Evolutionary conservation across 371 early-diverging fungal species (phyloP).

Genomic region (Funneliformis caledonium): DNA sequence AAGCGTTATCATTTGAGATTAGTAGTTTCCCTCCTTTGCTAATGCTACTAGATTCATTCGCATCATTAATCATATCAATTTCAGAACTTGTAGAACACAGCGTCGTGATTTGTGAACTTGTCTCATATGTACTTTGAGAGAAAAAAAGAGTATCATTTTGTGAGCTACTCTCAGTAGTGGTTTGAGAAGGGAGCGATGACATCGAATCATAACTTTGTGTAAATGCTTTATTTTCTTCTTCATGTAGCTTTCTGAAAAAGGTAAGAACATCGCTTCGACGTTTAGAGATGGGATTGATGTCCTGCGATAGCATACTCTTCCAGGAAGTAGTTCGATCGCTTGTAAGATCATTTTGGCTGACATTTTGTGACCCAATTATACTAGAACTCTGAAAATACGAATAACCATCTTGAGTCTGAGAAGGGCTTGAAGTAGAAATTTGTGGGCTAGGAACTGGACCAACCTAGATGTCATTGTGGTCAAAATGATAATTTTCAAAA

Average conservation of each 20-base stretch:
- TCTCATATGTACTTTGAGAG: neutral
- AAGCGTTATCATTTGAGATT: no score
- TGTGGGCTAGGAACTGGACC: neutral
- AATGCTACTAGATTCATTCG: no score
- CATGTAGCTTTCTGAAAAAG: neutral
- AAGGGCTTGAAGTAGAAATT: neutral
- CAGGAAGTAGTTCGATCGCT: neutral
- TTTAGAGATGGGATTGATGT: neutral
- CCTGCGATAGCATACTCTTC: neutral
- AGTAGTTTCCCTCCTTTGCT: no score
- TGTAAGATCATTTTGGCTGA: neutral
- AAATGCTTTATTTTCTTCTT: neutral
- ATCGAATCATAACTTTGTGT: neutral
- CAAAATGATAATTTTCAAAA: no score
- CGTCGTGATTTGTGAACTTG: no score
- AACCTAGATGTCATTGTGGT: neutral
- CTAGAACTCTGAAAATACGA: neutral
- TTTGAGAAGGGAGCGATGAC: neutral
- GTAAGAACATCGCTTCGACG: neutral
- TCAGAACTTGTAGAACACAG: no score
- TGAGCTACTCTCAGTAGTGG: neutral
- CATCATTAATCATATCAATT: no score
- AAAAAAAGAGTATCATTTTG: neutral
- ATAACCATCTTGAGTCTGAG: neutral
- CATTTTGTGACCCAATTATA: neutral